Base-by-base conservation (phyloP, 1,284 basidiomycete genomes). In the Irpex rosettiformis region DNA sequence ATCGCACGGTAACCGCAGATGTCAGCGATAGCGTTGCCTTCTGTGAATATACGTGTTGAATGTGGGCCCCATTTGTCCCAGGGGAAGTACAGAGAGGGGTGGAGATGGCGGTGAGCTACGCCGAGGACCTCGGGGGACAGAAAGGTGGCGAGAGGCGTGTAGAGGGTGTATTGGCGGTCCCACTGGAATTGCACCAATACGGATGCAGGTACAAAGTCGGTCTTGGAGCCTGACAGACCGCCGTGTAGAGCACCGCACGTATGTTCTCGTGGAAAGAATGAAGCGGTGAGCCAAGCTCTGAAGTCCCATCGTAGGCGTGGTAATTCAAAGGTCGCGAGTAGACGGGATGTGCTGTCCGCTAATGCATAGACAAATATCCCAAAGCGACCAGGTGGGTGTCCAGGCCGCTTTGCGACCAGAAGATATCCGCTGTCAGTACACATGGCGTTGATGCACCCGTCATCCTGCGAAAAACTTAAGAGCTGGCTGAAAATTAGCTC, bases 91-190 rank as follows among this genome's bases (percentile, higher is more conserved):
- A 55, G 42, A 27, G 60, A n/a, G n/a, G n/a, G 60, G 22, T 22
- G 11, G 16, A 37, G 6, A 21, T 11, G 21, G 4, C 59, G 55
- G 21, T 30, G 52, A 8, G 25, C 18, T 21, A 53, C 53, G 29
- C 54, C 25, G 16, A 61, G 53, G 3, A 61, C 53, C 7, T 47
- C 28, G 1, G 30, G 48, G n/a, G 56, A 55, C 4, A 61, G 43
- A 25, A 61, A 58, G 27, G 56, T 58, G 47, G 42, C 28, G 6
- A 61, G 37, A 4, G 57, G 60, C 11, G 57, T 49, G 29, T 55
- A 61, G 25, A 61, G 49, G 27, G 60, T 61, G 55, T 58, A 58
- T 22, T 61, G 53, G n/a, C 54, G 53, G 49, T 61, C 60, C n/a
- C 58, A 54, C 10, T 57, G 56, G 2, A 61, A 56, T 48, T 61